A percentile compares a stretch with the other conserved stretches of the same genome.
Conservation (phyloP, 345 rosid genomes). For the Cardamine occulta region DNA sequence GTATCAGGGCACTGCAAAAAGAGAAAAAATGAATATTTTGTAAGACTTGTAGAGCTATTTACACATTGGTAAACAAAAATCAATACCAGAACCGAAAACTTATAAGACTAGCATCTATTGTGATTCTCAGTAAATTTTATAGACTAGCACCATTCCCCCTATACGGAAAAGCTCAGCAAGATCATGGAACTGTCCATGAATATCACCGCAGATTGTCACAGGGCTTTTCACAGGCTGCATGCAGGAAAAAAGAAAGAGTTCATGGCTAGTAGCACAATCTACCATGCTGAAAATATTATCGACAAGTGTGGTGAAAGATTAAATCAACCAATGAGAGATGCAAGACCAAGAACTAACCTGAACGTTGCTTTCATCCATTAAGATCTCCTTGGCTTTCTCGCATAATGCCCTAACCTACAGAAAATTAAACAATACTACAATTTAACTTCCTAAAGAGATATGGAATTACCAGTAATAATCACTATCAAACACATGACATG, state of each 20-base stretch:
- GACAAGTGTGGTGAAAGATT: slow-evolving; percentile 2
- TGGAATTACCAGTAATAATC: not conserved
- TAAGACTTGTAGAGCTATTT: slow-evolving; percentile 6
- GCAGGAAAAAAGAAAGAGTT: slow-evolving; percentile 7
- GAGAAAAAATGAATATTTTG: not conserved
- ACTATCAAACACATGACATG: not conserved
- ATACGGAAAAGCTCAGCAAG: slow-evolving; percentile 98
- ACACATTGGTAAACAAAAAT: not conserved
- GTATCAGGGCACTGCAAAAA: slow-evolving; percentile 86
- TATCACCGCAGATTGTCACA: slow-evolving; percentile 95
- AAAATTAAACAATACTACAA: slow-evolving; percentile 19
- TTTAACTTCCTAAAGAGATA: slow-evolving; percentile 5
- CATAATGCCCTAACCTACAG: slow-evolving; percentile 79
- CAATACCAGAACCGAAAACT: not conserved
- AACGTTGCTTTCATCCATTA: slow-evolving; percentile 98
- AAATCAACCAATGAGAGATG: slow-evolving; percentile 16
- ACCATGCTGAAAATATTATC: not conserved
- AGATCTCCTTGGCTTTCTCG: slow-evolving; percentile 93
- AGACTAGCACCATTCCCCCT: slow-evolving; percentile 81
- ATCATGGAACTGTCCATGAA: slow-evolving; percentile 97
- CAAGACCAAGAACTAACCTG: slow-evolving; percentile 60
- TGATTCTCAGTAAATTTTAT: slow-evolving; percentile 6
- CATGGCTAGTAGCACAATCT: slow-evolving; percentile 28
- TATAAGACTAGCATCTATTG: not conserved
- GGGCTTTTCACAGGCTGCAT: slow-evolving; percentile 93